Conservation (phyloP, 2,329 filamentous ascomycete genomes). For the Seiridium cupressi region DNA sequence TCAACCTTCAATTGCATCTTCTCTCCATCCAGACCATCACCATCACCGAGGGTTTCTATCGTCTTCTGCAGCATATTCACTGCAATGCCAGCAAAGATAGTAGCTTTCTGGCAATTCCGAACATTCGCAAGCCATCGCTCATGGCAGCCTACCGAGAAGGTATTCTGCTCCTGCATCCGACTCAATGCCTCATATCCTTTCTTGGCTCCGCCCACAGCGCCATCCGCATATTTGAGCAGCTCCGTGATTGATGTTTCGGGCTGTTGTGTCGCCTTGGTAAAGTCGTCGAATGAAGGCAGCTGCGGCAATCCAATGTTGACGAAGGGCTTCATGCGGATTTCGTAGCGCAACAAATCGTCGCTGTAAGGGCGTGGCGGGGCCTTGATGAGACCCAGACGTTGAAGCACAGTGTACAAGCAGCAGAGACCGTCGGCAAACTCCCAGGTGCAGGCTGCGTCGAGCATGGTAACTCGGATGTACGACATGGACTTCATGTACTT, state of each 20-base stretch:
- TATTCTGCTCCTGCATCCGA: constrained; percentile 48
- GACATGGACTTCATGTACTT: constrained; percentile 49
- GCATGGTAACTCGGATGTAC: constrained; percentile 58
- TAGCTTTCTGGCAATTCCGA: constrained; percentile 64
- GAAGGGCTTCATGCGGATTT: constrained; percentile 86
- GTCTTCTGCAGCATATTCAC: constrained; percentile 60
- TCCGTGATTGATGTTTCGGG: constrained; percentile 33
- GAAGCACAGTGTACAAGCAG: constrained; percentile 65
- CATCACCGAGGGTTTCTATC: constrained; percentile 29
- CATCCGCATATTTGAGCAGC: constrained; percentile 45
- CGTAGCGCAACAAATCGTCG: constrained; percentile 67
- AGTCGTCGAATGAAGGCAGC: constrained; percentile 64
- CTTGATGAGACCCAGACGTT: constrained; percentile 55
- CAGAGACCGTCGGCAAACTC: constrained; percentile 54
- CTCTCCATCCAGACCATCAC: constrained; percentile 10
- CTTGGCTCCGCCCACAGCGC: constrained; percentile 45
- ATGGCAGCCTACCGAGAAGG: constrained; percentile 56
- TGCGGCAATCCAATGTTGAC: constrained; percentile 65
- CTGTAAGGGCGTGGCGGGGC: constrained; percentile 61
- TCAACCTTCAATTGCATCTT: constrained; percentile 43
- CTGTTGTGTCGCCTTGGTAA: constrained; percentile 42
- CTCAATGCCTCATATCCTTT: constrained; percentile 56
- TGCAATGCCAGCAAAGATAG: constrained; percentile 67
- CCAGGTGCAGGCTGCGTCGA: constrained; percentile 64
- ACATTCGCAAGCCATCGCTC: constrained; percentile 60